Base-by-base conservation (phyloP, 2,329 filamentous ascomycete genomes). In the Berkeleyomyces basicola region DNA sequence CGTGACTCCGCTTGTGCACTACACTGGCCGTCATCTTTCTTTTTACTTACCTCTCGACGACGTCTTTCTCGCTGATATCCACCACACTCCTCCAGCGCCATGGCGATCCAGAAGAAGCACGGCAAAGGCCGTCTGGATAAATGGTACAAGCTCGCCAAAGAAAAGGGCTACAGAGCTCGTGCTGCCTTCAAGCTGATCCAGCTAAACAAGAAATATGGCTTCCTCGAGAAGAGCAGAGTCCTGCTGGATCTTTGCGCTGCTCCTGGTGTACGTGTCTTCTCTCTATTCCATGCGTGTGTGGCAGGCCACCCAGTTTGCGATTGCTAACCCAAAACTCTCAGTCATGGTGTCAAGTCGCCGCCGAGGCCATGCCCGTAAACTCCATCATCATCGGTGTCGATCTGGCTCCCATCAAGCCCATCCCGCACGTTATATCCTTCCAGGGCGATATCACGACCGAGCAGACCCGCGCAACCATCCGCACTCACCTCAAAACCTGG, bases 71-170 rank as follows among this genome's bases (percentile, higher is more conserved):
- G 14, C 11, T 46, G 33, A 37, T 16, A 55, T 7, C 5, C 33
- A n/a, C 7, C 51, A 7, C 36, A 42, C 58, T 57, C n/a, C 11
- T 31, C 39, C 53, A 33, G 33, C 47, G 39, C 43, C 63, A 97
- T 97, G 93, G 91, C 89, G 71, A 92, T 97, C 70, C 90, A 97
- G 72, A 96, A 97, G 82, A 97, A 97, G 82, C 88, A 96, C 77
- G 92, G 90, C 77, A 97, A 97, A 78, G 92, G 92, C 75, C 91
- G 92, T 82, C 81, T 96, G 70, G 93, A 99, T 76, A 96, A 97
- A 76, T 97, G 91, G 89, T 99, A 97, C 77, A 92, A 91, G 73
- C 85, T 97, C 70, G 93, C 93, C 66, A 99, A 99, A 75, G 93
- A 99, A 74, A 97, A 96, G 75, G 93, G 93, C 66, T 99, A 96